Conservation (phyloP, 2,329 filamentous ascomycete genomes). For the Monilinia fructicola region DNA sequence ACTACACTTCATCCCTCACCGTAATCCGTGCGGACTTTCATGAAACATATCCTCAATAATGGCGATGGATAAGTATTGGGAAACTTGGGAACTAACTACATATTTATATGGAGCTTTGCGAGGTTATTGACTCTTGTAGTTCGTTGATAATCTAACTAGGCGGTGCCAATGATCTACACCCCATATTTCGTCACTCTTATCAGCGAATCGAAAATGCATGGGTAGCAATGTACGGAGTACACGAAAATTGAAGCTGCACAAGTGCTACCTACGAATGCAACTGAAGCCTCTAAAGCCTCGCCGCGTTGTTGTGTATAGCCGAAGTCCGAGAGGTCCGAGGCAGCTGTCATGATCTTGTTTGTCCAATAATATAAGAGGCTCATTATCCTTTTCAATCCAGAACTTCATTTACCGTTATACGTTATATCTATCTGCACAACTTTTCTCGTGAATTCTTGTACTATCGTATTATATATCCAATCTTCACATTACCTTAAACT, state of each 20-base stretch:
- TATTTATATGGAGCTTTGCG: neutral
- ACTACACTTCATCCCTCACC: slow-evolving; percentile 11
- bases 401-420: neutral
- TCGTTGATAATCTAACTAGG: neutral
- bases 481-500: neutral
- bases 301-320: slow-evolving; percentile 20
- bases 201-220: slow-evolving; percentile 5
- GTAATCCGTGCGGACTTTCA: slow-evolving; percentile 13
- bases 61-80: neutral
- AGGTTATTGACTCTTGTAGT: neutral
- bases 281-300: slow-evolving; percentile 18
- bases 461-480: slow-evolving; percentile 13
- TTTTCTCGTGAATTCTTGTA: neutral
- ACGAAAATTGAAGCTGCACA: slow-evolving; percentile 8
- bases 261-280: neutral
- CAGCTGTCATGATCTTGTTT: slow-evolving; percentile 4
- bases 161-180: neutral
- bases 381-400: neutral
- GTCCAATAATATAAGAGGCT: slow-evolving; percentile 21
- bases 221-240: neutral
- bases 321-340: slow-evolving; percentile 23
- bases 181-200: neutral
- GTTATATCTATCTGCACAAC: neutral
- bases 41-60: slow-evolving; percentile 12
- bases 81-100: neutral